phyloP scores from a whole-genome alignment of 495 filamentous ascomycete genomes.

The Neurospora tetraspora region DNA sequence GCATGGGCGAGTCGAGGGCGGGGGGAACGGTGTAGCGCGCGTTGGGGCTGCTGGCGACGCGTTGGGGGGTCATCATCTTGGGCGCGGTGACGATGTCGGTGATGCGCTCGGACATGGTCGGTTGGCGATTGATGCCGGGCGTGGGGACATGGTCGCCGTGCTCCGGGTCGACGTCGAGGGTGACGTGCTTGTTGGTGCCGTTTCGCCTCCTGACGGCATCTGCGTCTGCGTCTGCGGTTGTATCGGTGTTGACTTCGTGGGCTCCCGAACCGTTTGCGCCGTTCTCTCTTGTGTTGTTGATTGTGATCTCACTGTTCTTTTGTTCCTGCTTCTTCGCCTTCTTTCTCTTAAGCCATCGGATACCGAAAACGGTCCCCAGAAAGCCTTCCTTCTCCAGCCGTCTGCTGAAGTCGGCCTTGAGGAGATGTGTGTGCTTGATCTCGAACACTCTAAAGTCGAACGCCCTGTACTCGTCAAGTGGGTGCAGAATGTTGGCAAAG shows the following conservation, averaged over 20 bases:
- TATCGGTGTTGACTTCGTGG: not conserved
- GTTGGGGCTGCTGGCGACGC: conserved; percentile 6
- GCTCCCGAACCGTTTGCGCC: not conserved
- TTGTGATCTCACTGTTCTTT: not conserved
- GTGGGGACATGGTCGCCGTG: conserved; percentile 3
- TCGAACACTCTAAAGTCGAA: conserved; percentile 38
- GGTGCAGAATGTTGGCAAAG: conserved; percentile 52
- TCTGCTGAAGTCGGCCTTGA: conserved; percentile 6
- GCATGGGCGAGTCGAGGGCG: conserved; percentile 36
- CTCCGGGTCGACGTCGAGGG: not conserved
- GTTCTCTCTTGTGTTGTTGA: not conserved
- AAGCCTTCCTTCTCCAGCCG: conserved; percentile 10
- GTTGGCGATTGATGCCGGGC: conserved; percentile 14
- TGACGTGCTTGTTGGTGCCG: not conserved
- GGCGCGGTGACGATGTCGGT: conserved; percentile 27
- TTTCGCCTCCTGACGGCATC: not conserved
- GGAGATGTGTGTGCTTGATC: conserved; percentile 28
- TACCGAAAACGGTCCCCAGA: not conserved
- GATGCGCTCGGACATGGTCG: conserved; percentile 24
- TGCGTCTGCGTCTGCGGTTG: too few relatives aligned
- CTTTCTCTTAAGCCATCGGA: not conserved
- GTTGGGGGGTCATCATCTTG: conserved; percentile 11
- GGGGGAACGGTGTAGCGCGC: conserved; percentile 37
- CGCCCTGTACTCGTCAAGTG: conserved; percentile 37
- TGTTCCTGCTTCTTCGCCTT: not conserved